Evolutionary conservation across 2,329 filamentous ascomycete genomes (phyloP), one percentile per base, ranked within the genome.

Genomic region (Arthrobotrys conoides): DNA sequence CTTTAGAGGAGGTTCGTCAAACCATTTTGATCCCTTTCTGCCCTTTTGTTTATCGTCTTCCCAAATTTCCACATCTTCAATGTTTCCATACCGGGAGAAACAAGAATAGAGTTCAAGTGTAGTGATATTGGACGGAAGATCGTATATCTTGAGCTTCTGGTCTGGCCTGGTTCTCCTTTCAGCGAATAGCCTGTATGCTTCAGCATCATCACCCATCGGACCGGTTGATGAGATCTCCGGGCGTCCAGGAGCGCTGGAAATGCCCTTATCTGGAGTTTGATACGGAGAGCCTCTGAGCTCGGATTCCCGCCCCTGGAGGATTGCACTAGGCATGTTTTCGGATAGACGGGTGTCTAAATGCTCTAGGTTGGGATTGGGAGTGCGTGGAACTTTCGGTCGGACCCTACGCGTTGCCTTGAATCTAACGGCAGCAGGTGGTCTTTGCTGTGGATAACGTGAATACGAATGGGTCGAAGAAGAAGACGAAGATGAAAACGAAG

Each of bases 11-110:
- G 14, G 33, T n/a, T 61, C 57, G 5, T 41, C 57, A 4, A 20
- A 18, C 57, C 20, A n/a, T 4, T 27, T 44, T n/a, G 20, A 12
- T 14, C 9, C 57, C 12, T 16, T 61, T 20, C 36, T 44, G 14
- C n/a, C 33, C 14, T 14, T 44, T 18, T 61, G 33, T 27, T 14
- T 61, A 9, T 61, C 57, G n/a, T 53, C 44, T 22, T 71, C 73
- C 20, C 22, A 65, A 9, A 77, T 67, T n/a, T 71, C 61, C 1
- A 77, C 22, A 12, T 71, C 73, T 18, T 71, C 61, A 16, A 77
- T 48, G 2, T 24, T 61, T 0, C 67, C 67, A 38, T 36, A 71
- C 10, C 5, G 6, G 2, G 14, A 24, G 51, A 77, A 77, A 5
- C 66, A 12, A 10, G 38, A 36, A 22, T 51, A 77, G 18, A 77